These are phyloP conservation scores for Pyricularia pennisetigena DNA, from an alignment of 2,329 filamentous ascomycete species.

Conservation along the genomic window DNA sequence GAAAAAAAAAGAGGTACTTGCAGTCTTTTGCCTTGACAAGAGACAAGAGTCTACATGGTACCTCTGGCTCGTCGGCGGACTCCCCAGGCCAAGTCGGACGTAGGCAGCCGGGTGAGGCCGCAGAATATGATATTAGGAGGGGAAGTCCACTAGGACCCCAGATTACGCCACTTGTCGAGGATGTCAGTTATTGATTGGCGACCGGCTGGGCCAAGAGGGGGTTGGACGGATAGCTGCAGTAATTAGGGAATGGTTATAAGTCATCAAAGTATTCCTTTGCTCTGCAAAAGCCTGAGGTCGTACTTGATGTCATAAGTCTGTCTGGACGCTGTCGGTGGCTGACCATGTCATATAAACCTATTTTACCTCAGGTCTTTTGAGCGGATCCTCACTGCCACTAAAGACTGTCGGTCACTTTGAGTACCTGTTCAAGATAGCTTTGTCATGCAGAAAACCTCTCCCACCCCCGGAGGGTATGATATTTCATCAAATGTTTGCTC, in stretches of 20 bases:
- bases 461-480: not conserved
- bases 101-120: not conserved
- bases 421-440: not conserved
- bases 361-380: not conserved
- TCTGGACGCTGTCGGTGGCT: not conserved
- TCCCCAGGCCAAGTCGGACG: not conserved
- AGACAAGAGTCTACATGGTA: not conserved
- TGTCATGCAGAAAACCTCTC: not conserved
- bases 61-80: not conserved
- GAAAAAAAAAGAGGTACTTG: not conserved
- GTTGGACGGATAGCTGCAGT: not conserved
- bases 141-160: not conserved
- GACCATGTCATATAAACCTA: not conserved
- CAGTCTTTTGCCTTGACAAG: not conserved
- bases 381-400: not conserved
- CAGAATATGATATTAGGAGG: not conserved
- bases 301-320: not conserved
- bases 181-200: not conserved
- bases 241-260: not conserved
- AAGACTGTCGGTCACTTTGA: not conserved
- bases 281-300: not conserved
- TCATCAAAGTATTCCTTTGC: not conserved
- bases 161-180: not conserved
- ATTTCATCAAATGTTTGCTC: not conserved
- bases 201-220: not conserved